These are phyloP conservation scores for Papilionanthe hybrid DNA, from an alignment of 116 monocot species.

Conservation along the genomic window DNA sequence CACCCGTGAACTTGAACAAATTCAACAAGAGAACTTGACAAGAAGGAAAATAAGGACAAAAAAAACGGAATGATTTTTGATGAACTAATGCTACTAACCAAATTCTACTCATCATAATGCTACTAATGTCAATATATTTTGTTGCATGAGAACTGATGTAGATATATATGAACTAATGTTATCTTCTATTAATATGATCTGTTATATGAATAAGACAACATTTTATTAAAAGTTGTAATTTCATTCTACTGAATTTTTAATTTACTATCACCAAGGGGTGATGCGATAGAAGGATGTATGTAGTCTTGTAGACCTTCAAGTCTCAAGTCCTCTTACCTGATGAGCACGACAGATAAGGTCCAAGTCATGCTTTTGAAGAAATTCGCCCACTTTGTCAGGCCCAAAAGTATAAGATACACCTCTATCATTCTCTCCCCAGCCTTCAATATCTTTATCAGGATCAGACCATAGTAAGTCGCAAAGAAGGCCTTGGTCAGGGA, in stretches of 20 bases:
- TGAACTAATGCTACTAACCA: background rate
- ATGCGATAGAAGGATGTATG: background rate
- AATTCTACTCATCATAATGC: too few species aligned
- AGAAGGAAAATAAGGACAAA: background rate
- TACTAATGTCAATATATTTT: background rate
- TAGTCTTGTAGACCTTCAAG: background rate
- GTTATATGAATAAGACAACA: background rate
- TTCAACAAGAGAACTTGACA: background rate
- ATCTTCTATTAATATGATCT: background rate
- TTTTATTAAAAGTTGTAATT: background rate
- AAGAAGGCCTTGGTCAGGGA: slow-evolving; percentile 26
- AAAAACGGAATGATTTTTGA: background rate
- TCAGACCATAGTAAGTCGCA: slow-evolving; percentile 30
- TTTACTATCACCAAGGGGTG: background rate
- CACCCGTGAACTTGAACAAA: background rate
- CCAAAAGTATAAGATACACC: slow-evolving; percentile 32
- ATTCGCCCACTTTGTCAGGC: slow-evolving; percentile 21
- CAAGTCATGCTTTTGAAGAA: slow-evolving; percentile 30
- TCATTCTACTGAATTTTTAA: background rate
- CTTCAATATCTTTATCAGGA: slow-evolving; percentile 30
- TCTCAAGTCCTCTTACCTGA: slow-evolving; percentile 10
- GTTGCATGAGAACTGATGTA: background rate
- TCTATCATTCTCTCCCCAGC: slow-evolving; percentile 32
- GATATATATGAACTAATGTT: background rate
- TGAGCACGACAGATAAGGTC: slow-evolving; percentile 32